Base-by-base conservation (phyloP, 331 rosid species). In the Erythrophleum ivorense region DNA sequence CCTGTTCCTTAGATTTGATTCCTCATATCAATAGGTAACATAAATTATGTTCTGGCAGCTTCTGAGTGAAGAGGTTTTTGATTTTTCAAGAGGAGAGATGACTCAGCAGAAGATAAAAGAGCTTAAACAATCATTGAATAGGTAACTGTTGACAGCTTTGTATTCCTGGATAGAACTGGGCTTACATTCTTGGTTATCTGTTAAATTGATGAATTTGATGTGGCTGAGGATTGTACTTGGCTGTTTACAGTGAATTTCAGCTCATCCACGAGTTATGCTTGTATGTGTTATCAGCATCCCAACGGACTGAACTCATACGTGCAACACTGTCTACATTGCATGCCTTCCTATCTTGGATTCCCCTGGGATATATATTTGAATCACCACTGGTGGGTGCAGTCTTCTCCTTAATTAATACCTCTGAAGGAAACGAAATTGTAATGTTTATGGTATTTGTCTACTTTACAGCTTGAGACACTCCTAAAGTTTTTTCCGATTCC, bases 61-160 rank as follows among this genome's bases (percentile, higher is more conserved):
- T 84, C 86, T 96, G 88, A 94, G 99, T 79, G 99, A 96, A 80
- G 99, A 96, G 89, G 99, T 96, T 72, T 96, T 96, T 86, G 99
- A 96, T 88, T 96, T 96, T 86, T 96, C 99, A 74, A 94, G 99
- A 84, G 99, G 99, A 65, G 99, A 96, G 87, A 96, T 96, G 99
- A 96, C 99, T 9, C 99, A 96, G 80, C 92, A 83, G 84, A 96
- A 96, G 90, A 96, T 94, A 54, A 96, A 96, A 79, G 98, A 96
- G 81, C 99, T 96, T 81, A 96, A 96, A 84, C 97, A 92, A 76
- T 96, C 99, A 48, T 76, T 96, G 90, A 94, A 94, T 85, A 94
- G 97, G 99, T 96, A 79, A 78, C 46, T 78, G 19, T 67, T 79
- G 76, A 73, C 65, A 41, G 40, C 62, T 83, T 69, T 79, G 3